A percentile compares a stretch with the other conserved stretches of the same genome.
Conservation (phyloP, 2,329 filamentous ascomycete genomes). For the Trichophyton equinum region DNA sequence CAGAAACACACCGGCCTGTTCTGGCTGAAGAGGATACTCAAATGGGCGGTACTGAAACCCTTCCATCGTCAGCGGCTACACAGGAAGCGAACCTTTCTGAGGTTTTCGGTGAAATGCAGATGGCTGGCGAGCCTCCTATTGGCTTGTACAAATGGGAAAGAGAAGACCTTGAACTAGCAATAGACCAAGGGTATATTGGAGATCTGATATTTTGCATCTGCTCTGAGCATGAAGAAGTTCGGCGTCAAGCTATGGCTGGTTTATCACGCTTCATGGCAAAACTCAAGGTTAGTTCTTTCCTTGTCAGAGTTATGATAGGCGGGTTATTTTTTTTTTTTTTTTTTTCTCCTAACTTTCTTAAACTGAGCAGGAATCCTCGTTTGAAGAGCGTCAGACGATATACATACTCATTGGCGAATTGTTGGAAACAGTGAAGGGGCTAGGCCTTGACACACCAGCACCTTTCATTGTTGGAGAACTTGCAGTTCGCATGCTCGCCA, state of each 20-base stretch:
- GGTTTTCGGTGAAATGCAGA: slow-evolving; percentile 40
- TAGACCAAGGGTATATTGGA: slow-evolving; percentile 63
- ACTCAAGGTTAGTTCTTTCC: slow-evolving; percentile 29
- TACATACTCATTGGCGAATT: slow-evolving; percentile 72
- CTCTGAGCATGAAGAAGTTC: slow-evolving; percentile 61
- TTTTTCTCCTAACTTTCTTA: neutral
- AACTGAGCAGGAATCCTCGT: slow-evolving; percentile 48
- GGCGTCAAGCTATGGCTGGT: slow-evolving; percentile 52
- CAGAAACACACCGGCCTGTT: slow-evolving; percentile 9
- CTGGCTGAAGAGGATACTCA: slow-evolving; percentile 10
- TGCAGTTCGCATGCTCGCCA: slow-evolving; percentile 53
- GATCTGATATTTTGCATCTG: slow-evolving; percentile 62
- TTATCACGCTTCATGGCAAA: slow-evolving; percentile 36
- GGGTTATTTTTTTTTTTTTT: neutral
- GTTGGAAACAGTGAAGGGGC: slow-evolving; percentile 54
- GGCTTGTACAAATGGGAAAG: slow-evolving; percentile 52
- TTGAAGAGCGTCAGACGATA: slow-evolving; percentile 63
- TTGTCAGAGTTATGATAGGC: neutral
- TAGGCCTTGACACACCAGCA: slow-evolving; percentile 46
- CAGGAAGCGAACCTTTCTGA: slow-evolving; percentile 32
- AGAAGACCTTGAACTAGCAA: slow-evolving; percentile 64
- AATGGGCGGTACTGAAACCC: neutral
- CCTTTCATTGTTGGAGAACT: slow-evolving; percentile 68
- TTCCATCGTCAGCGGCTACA: neutral
- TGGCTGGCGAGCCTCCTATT: slow-evolving; percentile 31